Base-by-base conservation (phyloP, 129 eudicot species). In the Arctium lappa region DNA sequence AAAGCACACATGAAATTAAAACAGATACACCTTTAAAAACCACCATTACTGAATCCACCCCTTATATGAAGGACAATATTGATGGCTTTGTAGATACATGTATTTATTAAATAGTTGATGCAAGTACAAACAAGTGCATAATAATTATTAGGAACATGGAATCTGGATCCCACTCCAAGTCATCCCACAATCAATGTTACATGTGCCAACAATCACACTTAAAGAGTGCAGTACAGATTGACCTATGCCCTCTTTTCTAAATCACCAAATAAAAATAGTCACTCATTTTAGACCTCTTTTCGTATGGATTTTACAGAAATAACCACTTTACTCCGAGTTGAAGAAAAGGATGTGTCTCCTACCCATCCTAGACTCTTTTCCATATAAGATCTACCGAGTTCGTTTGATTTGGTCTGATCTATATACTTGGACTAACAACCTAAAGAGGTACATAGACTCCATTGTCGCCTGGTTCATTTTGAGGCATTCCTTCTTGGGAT, bases 91-190 rank as follows among this genome's bases (percentile, higher is more conserved):
- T 1, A 15, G 12, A 72, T 29, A 76, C 56, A 82, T 75, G 5
- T 70, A 56, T 56, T 56, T 29, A 22, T 71, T 78, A 37, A 60
- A 73, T 60, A 60, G 68, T 60, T n/a, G 2, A 73, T 16, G 60
- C 0, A 72, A 72, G 74, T 78, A 82, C 79, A 83, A 71, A 83
- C 81, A 83, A 83, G 78, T 83, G 81, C 77, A 77, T 13, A 33
- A 6, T 69, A 68, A 36, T 68, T 48, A 72, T 13, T 42, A 60
- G n/a, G 44, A 46, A 76, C 81, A 75, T 46, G 81, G 77, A 40
- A 74, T 81, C 29, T 44, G 42, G 79, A 81, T 74, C 42, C 73
- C 79, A 15, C 27, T 56, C 27, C 70, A 48, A 80, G 29, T 50
- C 48, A 44, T 60, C 78, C 53, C 79, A 81, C 36, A 62, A 38